Base-by-base conservation (phyloP, 371 early-diverging fungal genomes). In the Encephalitozoon intestinalis region DNA sequence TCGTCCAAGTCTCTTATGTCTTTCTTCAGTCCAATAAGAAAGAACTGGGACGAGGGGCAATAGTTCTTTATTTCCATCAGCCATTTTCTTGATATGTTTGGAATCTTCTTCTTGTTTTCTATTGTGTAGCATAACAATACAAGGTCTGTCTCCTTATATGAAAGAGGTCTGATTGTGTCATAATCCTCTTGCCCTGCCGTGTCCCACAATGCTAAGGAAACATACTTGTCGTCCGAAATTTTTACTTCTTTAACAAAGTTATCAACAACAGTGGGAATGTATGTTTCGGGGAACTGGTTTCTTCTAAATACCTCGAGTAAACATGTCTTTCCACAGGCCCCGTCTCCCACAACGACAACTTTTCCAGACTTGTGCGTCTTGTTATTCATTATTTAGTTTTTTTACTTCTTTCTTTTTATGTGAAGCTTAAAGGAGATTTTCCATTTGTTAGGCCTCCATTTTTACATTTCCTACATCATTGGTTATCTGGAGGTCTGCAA, bases 241-340 rank as follows among this genome's bases (percentile, higher is more conserved):
- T 52, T 54, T 21, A 84, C 80, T 23, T 75, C 77, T 64, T 80
- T 86, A 2, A 82, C 78, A 75, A 84, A 86, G 63, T 86, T 86
- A 58, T 86, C 86, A 21, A 86, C 84, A 18, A 86, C 84, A 15
- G 86, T 86, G 1, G 86, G 84, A 15, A 86, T 73, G 76, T 86
- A 86, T 30, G 79, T 80, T 46, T 84, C 81, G 2, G 86, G 86
- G 64, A 86, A 86, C 69, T 72, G 76, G 34, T 83, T 79, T 39
- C 81, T 78, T 70, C 77, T 84, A 71, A 84, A 86, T 23, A 86
- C 84, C 65, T 86, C 86, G 18, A 86, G 70, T 52, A 86, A 58
- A 66, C 86, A 86, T 21, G 86, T 86, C 46, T 86, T 86, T n/a
- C 86, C 86, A 72, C 84, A 86, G 11, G 84, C 84, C 41, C 86